phyloP scores from a whole-genome alignment of 768 basidiomycete species.

The Leccinum rimulosum region DNA sequence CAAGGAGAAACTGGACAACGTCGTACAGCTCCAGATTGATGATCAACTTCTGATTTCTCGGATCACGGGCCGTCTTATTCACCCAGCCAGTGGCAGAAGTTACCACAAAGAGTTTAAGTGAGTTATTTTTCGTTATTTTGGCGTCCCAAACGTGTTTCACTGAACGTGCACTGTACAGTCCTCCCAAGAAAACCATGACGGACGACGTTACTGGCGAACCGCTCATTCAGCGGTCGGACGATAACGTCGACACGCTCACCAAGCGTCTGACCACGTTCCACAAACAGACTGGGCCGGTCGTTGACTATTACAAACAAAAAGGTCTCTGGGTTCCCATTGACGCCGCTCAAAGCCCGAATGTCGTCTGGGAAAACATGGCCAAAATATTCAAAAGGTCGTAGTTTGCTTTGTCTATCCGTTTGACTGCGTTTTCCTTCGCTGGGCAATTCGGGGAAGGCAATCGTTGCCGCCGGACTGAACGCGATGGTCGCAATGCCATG shows the following conservation, averaged over 20 bases:
- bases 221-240: conserved; percentile 94
- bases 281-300: conserved; percentile 90
- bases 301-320: conserved; percentile 92
- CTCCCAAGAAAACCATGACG: conserved; percentile 92
- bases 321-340: conserved; percentile 90
- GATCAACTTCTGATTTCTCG: conserved; percentile 96
- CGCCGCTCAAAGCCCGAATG: conserved; percentile 86
- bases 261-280: conserved; percentile 92
- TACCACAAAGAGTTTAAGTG: conserved; percentile 97
- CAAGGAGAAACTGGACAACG: conserved; percentile 89
- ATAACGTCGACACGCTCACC: conserved; percentile 92
- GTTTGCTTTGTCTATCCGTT: not conserved
- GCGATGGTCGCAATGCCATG: no score
- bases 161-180: conserved; percentile 48
- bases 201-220: conserved; percentile 97
- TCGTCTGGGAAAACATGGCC: conserved; percentile 86
- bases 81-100: conserved; percentile 82
- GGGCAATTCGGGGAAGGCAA: no score
- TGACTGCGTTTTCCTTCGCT: not conserved
- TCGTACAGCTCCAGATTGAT: conserved; percentile 87
- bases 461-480: no score
- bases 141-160: conserved; percentile 9
- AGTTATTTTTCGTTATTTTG: conserved; percentile 30
- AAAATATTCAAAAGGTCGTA: conserved; percentile 52
- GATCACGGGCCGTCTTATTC: conserved; percentile 94